Evolutionary conservation across 2,329 filamentous ascomycete species (phyloP), one percentile per base, ranked within the genome.

Genomic region (Ascocoryne sarcoides): DNA sequence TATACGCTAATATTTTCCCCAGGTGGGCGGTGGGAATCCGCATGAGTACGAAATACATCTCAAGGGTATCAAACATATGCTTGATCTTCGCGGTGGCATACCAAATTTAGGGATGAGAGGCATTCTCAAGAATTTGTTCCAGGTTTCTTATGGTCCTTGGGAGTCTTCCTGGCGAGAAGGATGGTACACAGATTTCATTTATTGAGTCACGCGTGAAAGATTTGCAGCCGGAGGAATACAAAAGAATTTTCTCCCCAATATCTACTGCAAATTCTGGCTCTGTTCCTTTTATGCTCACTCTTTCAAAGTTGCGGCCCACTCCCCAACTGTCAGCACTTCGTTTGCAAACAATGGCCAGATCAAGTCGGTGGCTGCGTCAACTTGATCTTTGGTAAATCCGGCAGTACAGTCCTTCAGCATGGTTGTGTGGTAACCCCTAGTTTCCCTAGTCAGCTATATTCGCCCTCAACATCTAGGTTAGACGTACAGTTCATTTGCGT

Each of bases 401-500:
- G 55, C 55, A 1, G 55, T 55, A 7, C 49, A 43, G 48, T 58
- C 54, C 32, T 51, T 52, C 26, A 57, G 36, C 44, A 56, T 40
- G 0, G 51, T 56, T 10, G 52, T 40, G 41, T 53, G 39, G 30
- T 53, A 57, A 36, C 54, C 53, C 12, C 52, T 56, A 34, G 16
- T 17, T 4, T 1, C 9, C 33, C 41, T 23, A 46, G 20, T 14
- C 15, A 4, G 5, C 3, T 7, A 4, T 3, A 16, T 8, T 7
- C 15, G 18, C n/a, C 10, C 30, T 14, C 10, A 32, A 16, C 5
- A 5, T 14, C 10, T 18, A n/a, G n/a, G n/a, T n/a, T n/a, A 29
- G 29, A 52, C 52, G 46, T 21, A 55, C 57, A 60, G 30, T 36
- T 62, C 59, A 47, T 51, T 52, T 14, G 58, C 60, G 50, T 58